Evolutionary conservation across 2,329 filamentous ascomycete genomes (phyloP).

Genomic region (Dactylellina haptotyla): DNA sequence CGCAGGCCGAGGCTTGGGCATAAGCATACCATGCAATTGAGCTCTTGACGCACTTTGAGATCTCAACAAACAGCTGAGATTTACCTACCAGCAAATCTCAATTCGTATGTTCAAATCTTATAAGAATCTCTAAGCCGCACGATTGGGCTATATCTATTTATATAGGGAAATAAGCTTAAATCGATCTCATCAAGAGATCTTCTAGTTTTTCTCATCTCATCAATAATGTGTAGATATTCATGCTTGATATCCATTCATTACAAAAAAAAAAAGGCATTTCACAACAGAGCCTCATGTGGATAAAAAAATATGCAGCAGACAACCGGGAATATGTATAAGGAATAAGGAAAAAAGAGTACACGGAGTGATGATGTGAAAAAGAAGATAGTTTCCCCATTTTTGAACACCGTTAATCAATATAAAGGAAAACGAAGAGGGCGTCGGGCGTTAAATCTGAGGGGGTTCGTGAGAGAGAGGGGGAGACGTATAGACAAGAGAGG

Average conservation of each 20-base stretch:
- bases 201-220: not conserved
- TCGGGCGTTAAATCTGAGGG: slow-evolving; percentile 17
- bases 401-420: slow-evolving; percentile 53
- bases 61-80: too few relatives aligned
- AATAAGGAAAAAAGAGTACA: slow-evolving; percentile 50
- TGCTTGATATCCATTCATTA: slow-evolving; percentile 55
- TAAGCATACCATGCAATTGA: too few relatives aligned
- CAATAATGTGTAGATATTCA: slow-evolving; percentile 50
- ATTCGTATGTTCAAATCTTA: too few relatives aligned
- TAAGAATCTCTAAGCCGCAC: too few relatives aligned
- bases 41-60: too few relatives aligned
- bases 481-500: slow-evolving; percentile 37
- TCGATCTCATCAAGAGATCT: not conserved
- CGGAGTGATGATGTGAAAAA: slow-evolving; percentile 42
- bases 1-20: too few relatives aligned
- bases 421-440: slow-evolving; percentile 49
- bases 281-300: slow-evolving; percentile 37
- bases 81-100: too few relatives aligned
- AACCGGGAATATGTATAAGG: slow-evolving; percentile 54
- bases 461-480: slow-evolving; percentile 23
- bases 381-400: slow-evolving; percentile 52
- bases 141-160: too few relatives aligned
- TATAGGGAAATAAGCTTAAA: too few relatives aligned
- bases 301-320: slow-evolving; percentile 39
- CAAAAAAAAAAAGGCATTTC: slow-evolving; percentile 52